These are phyloP conservation scores for Neospora caninum DNA, from an alignment of 169 alveolate species.

Conservation along the genomic window DNA sequence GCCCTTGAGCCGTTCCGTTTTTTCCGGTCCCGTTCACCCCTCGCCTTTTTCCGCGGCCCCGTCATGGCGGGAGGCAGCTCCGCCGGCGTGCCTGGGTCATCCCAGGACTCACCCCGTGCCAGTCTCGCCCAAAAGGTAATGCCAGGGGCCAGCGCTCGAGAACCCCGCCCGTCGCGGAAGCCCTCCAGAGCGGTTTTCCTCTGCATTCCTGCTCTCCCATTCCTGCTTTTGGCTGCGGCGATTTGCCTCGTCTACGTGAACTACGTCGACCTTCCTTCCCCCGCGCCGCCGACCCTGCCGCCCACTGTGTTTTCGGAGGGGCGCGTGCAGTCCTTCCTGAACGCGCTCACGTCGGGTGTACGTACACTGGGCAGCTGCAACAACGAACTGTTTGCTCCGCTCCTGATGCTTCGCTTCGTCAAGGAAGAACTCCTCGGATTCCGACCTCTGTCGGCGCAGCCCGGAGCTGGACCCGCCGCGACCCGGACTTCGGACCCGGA, in stretches of 20 bases:
- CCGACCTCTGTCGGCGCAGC: not conserved
- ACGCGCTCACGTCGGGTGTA: slow-evolving; percentile 16
- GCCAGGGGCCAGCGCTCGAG: too few relatives aligned
- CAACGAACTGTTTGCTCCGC: slow-evolving; percentile 35
- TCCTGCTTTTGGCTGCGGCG: not conserved
- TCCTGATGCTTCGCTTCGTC: slow-evolving; percentile 18
- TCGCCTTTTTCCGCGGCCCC: too few relatives aligned
- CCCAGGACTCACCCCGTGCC: too few relatives aligned
- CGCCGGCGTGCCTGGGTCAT: too few relatives aligned
- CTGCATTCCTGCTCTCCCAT: not conserved
- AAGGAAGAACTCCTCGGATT: not conserved
- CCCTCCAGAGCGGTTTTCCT: not conserved
- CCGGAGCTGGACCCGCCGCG: not conserved
- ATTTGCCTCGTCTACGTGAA: not conserved
- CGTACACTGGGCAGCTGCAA: slow-evolving; percentile 39
- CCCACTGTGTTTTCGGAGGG: not conserved
- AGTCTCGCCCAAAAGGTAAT: too few relatives aligned
- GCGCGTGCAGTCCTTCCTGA: not conserved
- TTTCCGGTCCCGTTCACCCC: too few relatives aligned
- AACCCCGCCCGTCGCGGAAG: too few relatives aligned
- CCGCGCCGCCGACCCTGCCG: not conserved
- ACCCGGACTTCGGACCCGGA: not conserved
- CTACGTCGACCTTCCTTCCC: not conserved
- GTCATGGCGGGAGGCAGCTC: too few relatives aligned
- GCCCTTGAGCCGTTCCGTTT: too few relatives aligned